A percentile compares a stretch with the other conserved stretches of the same genome.
phyloP scores from a whole-genome alignment of 73 alveolate genomes.

The Paramecium sexaurelia region DNA sequence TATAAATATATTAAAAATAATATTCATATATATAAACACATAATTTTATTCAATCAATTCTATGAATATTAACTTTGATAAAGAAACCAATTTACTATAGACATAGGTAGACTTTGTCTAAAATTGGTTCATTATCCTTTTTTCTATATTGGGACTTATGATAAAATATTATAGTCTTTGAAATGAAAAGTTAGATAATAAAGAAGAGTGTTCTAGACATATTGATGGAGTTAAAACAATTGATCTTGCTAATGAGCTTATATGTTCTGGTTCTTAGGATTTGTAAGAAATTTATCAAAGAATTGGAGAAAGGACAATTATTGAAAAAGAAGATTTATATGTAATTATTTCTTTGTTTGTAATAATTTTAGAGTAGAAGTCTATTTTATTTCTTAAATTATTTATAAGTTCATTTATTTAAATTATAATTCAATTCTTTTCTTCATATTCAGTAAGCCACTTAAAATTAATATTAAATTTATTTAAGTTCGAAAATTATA shows the following conservation, averaged over 20 bases:
- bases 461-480: too few species aligned
- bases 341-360: neutral
- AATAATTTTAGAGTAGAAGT: constrained; percentile 51
- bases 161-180: constrained; percentile 79
- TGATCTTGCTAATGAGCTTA: constrained; percentile 79
- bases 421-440: too few species aligned
- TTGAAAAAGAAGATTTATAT: constrained; percentile 80
- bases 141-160: constrained; percentile 79
- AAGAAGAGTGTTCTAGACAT: constrained; percentile 78
- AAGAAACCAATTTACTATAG: constrained; percentile 3
- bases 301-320: constrained; percentile 76
- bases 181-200: constrained; percentile 73
- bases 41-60: constrained; percentile 1
- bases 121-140: constrained; percentile 66
- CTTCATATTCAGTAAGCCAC: too few species aligned
- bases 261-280: constrained; percentile 83
- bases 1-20: neutral
- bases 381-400: neutral
- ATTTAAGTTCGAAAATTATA: neutral
- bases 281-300: constrained; percentile 77
- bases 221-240: constrained; percentile 84
- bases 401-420: neutral
- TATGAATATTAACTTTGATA: neutral
- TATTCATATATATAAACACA: neutral
- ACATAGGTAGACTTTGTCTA: constrained; percentile 80